Evolutionary conservation across 495 filamentous ascomycete genomes (phyloP), one percentile per base, ranked within the genome.

Genomic region (Penicillium salamii): DNA sequence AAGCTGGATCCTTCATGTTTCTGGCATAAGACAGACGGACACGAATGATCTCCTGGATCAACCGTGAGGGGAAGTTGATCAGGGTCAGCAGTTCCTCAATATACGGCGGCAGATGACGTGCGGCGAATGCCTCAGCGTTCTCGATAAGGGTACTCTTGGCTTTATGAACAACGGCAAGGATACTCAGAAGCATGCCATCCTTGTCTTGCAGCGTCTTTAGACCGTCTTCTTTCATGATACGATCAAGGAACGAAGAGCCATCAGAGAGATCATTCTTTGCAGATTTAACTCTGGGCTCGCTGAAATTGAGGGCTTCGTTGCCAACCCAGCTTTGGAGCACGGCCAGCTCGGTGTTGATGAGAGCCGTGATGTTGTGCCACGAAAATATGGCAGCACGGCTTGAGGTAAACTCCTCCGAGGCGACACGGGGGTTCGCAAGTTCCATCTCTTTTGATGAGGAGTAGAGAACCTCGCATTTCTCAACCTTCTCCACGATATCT

Each of bases 161-260:
- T 68, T 98, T 98, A 42, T 81, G 72, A 57, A 97, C 96, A 35
- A 96, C 90, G 45, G 77, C 78, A 9, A 86, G 83, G 28, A 97
- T 82, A 8, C 85, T 84, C 49, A 84, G 69, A n/a, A 98, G 82
- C 77, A 97, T 89, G 68, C 89, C 95, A 51, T 81, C 78, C 49
- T 75, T 53, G 17, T 90, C 90, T 61, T 96, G 91, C 15, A 98
- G 75, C 4, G 90, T 96, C 52, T 90, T 91, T 17, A 98, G 75
- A 14, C 90, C 90, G 61, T 98, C 93, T 65, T 97, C 93, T 59
- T 97, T 97, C 75, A 97, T 78, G n/a, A 97, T 85, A n/a, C 93
- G 83, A 64, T 98, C 93, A 36, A 98, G 74, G 65, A 98, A 98
- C 1, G 90, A 93, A 0, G 90, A 81, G 47, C 96, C 90, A 58